Evolutionary conservation across 768 basidiomycete species (phyloP).

Genomic region (Ephemerocybe angulata): DNA sequence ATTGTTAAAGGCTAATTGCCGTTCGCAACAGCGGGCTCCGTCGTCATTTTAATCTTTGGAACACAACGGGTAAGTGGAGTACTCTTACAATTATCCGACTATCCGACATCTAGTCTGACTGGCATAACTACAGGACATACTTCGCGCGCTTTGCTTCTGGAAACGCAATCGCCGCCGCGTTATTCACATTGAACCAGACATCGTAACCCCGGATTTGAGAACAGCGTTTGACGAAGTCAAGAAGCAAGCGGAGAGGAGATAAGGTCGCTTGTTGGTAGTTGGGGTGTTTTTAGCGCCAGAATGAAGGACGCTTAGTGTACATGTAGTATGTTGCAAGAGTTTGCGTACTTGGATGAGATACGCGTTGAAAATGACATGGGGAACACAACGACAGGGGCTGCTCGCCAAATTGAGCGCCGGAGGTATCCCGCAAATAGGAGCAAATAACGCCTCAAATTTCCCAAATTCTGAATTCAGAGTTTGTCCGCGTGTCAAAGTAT

Average conservation of each 20-base stretch:
- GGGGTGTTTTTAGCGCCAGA: too few relatives aligned
- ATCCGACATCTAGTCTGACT: neutral
- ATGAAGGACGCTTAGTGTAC: too few relatives aligned
- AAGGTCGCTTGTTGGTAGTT: too few relatives aligned
- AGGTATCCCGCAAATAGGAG: conserved; percentile 19
- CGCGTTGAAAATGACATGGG: too few relatives aligned
- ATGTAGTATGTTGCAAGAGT: too few relatives aligned
- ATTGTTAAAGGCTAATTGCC: neutral
- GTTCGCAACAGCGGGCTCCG: conserved; percentile 40
- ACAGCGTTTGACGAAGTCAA: conserved; percentile 11
- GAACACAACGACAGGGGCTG: neutral
- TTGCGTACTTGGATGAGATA: too few relatives aligned
- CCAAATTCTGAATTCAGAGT: conserved; percentile 12
- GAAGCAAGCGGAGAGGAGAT: too few relatives aligned
- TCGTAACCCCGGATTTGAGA: conserved; percentile 14
- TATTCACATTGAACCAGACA: conserved; percentile 7
- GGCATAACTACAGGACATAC: conserved; percentile 30
- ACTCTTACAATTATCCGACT: neutral
- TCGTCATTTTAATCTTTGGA: conserved; percentile 44
- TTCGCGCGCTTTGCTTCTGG: conserved; percentile 35
- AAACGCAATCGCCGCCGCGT: conserved; percentile 12
- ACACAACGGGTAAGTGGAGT: conserved; percentile 35
- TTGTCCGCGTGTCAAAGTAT: conserved; percentile 23
- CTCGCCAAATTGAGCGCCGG: neutral
- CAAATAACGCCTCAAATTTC: conserved; percentile 38